Conservation (phyloP, 2,329 filamentous ascomycete genomes). For the Dactylellina haptotyla region DNA sequence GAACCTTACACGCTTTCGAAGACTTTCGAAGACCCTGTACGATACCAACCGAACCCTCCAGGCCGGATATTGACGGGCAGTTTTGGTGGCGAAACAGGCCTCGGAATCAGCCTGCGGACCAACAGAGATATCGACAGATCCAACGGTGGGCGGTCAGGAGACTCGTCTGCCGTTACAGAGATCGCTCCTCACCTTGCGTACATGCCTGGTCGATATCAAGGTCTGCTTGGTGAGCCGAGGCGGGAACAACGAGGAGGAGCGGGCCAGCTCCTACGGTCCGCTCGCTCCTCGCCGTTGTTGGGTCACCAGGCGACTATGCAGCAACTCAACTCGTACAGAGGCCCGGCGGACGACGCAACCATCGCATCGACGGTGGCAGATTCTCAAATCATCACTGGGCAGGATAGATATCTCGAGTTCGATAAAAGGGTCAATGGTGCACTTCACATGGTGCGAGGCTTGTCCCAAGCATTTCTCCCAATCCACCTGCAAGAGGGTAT, state of each 20-base stretch:
- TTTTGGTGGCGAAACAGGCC: conserved; percentile 35
- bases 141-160: conserved; percentile 22
- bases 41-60: conserved; percentile 41
- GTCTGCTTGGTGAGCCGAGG: conserved; percentile 27
- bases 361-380: conserved; percentile 42
- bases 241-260: conserved; percentile 24
- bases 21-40: conserved; percentile 48
- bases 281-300: conserved; percentile 34
- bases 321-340: conserved; percentile 17
- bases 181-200: conserved; percentile 36
- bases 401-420: conserved; percentile 42
- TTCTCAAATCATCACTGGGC: conserved; percentile 35
- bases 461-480: conserved; percentile 44
- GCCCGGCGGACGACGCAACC: conserved; percentile 27
- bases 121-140: conserved; percentile 27
- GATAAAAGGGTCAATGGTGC: conserved; percentile 46
- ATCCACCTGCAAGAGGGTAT: conserved; percentile 43
- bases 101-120: conserved; percentile 28
- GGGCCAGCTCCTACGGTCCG: conserved; percentile 22
- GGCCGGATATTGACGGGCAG: conserved; percentile 21
- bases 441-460: conserved; percentile 35
- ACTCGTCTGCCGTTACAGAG: conserved; percentile 48
- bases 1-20: conserved; percentile 46
- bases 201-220: conserved; percentile 18
- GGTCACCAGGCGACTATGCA: conserved; percentile 20